Conservation (phyloP, 768 basidiomycete species). For the Asterophora parasitica region DNA sequence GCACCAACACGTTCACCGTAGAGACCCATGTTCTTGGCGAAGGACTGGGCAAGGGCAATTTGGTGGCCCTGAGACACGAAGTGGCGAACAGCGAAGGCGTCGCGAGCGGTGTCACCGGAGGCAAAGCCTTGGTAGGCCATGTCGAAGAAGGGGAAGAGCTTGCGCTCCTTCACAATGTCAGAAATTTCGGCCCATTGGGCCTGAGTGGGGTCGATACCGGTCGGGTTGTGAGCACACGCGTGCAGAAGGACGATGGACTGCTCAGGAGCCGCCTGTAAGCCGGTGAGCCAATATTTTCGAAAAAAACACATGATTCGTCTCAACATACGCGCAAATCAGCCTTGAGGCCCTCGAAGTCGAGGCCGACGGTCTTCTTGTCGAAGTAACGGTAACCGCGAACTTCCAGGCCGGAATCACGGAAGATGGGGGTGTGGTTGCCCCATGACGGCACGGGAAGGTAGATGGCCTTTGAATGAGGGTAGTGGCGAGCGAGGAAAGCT, state of each 20-base stretch:
- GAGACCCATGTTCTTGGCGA: conserved; percentile 99
- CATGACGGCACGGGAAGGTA: conserved; percentile 93
- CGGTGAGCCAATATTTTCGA: not conserved
- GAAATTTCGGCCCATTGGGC: conserved; percentile 92
- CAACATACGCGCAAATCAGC: conserved; percentile 71
- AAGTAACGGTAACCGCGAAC: conserved; percentile 93
- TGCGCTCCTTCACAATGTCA: conserved; percentile 80
- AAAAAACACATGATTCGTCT: not conserved
- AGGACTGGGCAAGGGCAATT: conserved; percentile 88
- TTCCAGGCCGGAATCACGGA: conserved; percentile 92
- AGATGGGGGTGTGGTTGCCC: conserved; percentile 95
- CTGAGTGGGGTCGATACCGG: conserved; percentile 91
- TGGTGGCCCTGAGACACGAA: conserved; percentile 91
- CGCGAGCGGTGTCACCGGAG: conserved; percentile 83
- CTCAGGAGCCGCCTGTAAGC: conserved; percentile 60
- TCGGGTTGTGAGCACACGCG: conserved; percentile 99
- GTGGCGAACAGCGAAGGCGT: conserved; percentile 93
- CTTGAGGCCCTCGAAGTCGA: conserved; percentile 89
- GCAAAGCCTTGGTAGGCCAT: conserved; percentile 99
- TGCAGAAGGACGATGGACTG: conserved; percentile 86
- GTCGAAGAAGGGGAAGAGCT: conserved; percentile 97
- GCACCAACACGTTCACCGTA: conserved; percentile 99
- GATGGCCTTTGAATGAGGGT: conserved; percentile 80
- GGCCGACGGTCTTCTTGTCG: conserved; percentile 84
- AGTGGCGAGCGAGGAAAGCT: conserved; percentile 86